phyloP scores from a whole-genome alignment of 2,329 filamentous ascomycete species.

The Fusarium staphyleae region DNA sequence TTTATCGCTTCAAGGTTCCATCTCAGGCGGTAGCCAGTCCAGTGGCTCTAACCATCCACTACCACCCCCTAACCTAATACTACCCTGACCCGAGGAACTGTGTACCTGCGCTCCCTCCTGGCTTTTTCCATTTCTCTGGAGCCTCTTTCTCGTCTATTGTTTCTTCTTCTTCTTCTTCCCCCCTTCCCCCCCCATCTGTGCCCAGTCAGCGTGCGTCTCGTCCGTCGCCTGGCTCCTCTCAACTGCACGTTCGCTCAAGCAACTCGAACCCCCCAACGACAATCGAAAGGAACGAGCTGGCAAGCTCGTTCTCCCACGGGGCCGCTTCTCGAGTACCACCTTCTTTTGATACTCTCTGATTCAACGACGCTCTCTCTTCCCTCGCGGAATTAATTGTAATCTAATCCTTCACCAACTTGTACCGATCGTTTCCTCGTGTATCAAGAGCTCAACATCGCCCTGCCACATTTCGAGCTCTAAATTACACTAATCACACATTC shows the following conservation, averaged over 20 bases:
- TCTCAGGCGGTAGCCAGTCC: slow-evolving; percentile 14
- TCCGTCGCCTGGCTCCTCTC: slow-evolving; percentile 37
- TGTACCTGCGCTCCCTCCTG: slow-evolving; percentile 10
- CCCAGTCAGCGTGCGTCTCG: slow-evolving; percentile 36
- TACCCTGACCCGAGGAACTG: slow-evolving; percentile 22
- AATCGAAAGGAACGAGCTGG: slow-evolving; percentile 39
- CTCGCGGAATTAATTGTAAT: slow-evolving; percentile 37
- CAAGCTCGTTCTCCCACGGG: slow-evolving; percentile 29
- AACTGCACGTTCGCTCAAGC: slow-evolving; percentile 27
- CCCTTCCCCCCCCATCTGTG: slow-evolving; percentile 34
- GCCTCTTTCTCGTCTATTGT: slow-evolving; percentile 21
- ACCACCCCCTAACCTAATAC: slow-evolving; percentile 12
- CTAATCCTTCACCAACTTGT: slow-evolving; percentile 39
- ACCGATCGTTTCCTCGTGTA: slow-evolving; percentile 33
- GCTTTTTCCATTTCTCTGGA: slow-evolving; percentile 24
- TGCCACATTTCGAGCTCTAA: slow-evolving; percentile 24
- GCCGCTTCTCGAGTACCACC: slow-evolving; percentile 28
- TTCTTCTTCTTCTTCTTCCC: slow-evolving; percentile 24
- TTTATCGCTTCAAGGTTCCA: background rate
- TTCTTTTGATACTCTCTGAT: slow-evolving; percentile 29
- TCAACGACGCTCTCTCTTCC: slow-evolving; percentile 33
- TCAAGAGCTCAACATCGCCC: slow-evolving; percentile 25
- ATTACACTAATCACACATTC: slow-evolving; percentile 25
- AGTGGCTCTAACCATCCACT: slow-evolving; percentile 22
- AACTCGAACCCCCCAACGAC: slow-evolving; percentile 30